Evolutionary conservation across 228 moss, liverwort and hornwort species (phyloP).

Genomic region (Sphagnum magellanicum): DNA sequence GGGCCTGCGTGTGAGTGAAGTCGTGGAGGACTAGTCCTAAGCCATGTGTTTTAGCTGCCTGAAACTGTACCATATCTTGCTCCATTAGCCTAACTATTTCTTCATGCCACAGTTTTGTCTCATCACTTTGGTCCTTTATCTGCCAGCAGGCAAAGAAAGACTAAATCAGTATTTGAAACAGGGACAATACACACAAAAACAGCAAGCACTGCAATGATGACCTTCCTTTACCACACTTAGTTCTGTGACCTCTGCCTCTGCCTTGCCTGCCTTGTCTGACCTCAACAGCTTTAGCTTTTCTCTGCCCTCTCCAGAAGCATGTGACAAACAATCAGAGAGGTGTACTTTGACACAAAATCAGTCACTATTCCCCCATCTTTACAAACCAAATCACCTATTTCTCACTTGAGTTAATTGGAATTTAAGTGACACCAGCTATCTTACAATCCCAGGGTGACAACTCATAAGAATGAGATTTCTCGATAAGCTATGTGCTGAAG

Average conservation of each 20-base stretch:
- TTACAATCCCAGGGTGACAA: too few relatives aligned
- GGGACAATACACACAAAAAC: neutral
- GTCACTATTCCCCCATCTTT: too few relatives aligned
- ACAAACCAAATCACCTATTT: too few relatives aligned
- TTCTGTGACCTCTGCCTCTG: conserved; percentile 43
- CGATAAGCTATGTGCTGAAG: too few relatives aligned
- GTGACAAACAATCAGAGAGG: neutral
- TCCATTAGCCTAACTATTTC: conserved; percentile 42
- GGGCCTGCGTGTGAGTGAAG: conserved; percentile 31
- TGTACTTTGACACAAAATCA: too few relatives aligned
- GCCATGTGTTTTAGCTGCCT: conserved; percentile 44
- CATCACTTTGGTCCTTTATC: conserved; percentile 39
- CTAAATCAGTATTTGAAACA: neutral
- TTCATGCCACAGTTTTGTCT: conserved; percentile 26
- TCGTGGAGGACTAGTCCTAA: conserved; percentile 34
- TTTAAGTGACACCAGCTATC: too few relatives aligned
- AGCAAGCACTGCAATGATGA: neutral
- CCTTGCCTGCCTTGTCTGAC: conserved; percentile 38
- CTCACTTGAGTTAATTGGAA: too few relatives aligned
- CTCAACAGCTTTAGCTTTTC: conserved; percentile 43
- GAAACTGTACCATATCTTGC: conserved; percentile 47
- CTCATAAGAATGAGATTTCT: too few relatives aligned
- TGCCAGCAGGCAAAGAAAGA: conserved; percentile 1
- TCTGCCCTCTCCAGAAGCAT: conserved; percentile 8
- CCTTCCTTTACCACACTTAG: conserved; percentile 23